Percentiles rank a stretch among this genome's conserved stretches.
Conservation (phyloP, 305 asterid species). For the Nicotiana rustica region DNA sequence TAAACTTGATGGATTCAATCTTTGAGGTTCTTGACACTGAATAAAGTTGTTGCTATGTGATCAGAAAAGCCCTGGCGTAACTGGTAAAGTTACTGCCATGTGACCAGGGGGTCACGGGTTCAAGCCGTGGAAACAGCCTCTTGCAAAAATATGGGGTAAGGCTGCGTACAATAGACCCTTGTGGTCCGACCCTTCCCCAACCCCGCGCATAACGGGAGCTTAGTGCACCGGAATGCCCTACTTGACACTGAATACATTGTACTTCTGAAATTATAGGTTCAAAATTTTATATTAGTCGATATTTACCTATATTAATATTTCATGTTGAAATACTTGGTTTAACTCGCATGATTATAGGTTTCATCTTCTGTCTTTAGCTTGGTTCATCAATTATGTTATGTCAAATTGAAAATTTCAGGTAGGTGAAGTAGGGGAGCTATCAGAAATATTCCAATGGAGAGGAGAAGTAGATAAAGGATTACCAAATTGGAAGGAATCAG, state of each 20-base stretch:
- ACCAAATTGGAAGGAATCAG: slow-evolving; percentile 65
- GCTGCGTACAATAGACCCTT: too few relatives aligned
- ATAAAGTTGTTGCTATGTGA: not conserved
- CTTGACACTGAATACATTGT: not conserved
- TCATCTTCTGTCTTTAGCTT: not conserved
- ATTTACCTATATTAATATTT: not conserved
- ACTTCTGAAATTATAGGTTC: not conserved
- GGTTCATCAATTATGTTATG: not conserved
- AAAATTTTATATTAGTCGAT: not conserved
- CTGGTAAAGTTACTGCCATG: too few relatives aligned
- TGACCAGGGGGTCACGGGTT: too few relatives aligned
- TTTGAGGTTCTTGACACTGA: not conserved
- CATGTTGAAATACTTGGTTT: not conserved
- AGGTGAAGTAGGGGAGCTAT: slow-evolving; percentile 66
- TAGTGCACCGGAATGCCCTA: too few relatives aligned
- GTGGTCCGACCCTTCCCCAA: too few relatives aligned
- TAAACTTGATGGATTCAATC: not conserved
- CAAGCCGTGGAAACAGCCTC: too few relatives aligned
- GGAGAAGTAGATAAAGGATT: slow-evolving; percentile 66
- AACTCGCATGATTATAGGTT: not conserved
- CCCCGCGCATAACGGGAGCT: too few relatives aligned
- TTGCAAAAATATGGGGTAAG: too few relatives aligned
- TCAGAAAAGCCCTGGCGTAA: too few relatives aligned
- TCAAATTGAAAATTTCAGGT: slow-evolving; percentile 39
- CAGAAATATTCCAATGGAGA: slow-evolving; percentile 69